Evolutionary conservation across 768 basidiomycete species (phyloP), one percentile per base, ranked within the genome.

Genomic region (Kwoniella europaea): DNA sequence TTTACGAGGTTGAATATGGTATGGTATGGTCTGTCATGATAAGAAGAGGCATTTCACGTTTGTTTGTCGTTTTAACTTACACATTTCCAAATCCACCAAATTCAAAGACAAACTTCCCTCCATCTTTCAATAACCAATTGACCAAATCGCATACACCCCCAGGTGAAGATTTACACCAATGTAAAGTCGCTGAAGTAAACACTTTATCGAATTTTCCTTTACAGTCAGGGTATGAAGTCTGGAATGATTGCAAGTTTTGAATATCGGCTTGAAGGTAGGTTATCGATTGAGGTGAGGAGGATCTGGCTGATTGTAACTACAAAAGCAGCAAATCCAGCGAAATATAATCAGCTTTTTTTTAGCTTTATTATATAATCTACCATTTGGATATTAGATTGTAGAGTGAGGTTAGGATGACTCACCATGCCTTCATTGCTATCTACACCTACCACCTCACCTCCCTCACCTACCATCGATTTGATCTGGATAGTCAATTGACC

Each of bases 81-180:
- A 90, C 55, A 73, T 92, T 93, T 84, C 88, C 87, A 73, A 89
- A 90, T 0, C 90, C 91, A 15, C 92, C 90, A 87, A 92, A 89
- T 80, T 94, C 93, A 24, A 86, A 89, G 0, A 89, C 89, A 57
- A 93, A 88, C 22, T 90, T 85, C 1, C 92, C 92, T 0, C 91
- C 90, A 1, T 86, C 86, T 74, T 88, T 92, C 65, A 94, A 84
- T 10, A 90, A 83, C 56, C 84, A 85, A 76, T 87, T 88, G n/a
- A 88, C 87, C 60, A 88, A 86, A 15, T 86, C 82, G 10, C 93
- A 79, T 10, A 93, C 92, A 1, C 88, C 89, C 1, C 76, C 80
- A 0, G 93, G 93, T 74, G 90, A 86, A 4, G 85, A 84, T 81
- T 92, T 93, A 83, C 92, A 94, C 93, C 92, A 94, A 76, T 95